phyloP scores from a whole-genome alignment of 371 early-diverging fungal genomes.

The Syncephalastrum racemosum region DNA sequence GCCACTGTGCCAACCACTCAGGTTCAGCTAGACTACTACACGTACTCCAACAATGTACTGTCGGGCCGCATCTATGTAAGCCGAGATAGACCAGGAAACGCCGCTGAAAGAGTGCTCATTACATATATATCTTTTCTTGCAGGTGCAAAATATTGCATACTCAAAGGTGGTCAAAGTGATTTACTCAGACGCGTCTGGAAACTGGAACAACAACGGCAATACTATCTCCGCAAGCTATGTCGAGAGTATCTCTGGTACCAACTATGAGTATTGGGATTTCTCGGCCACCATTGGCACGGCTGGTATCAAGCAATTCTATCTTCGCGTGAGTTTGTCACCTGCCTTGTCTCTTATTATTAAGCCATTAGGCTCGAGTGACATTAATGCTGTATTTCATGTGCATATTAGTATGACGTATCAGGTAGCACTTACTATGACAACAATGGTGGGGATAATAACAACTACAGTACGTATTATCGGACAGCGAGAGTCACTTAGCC shows the following conservation, averaged over 20 bases:
- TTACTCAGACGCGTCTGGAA: constrained; percentile 26
- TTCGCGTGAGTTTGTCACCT: constrained; percentile 18
- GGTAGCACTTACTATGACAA: constrained; percentile 43
- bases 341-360: not conserved
- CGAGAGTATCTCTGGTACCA: constrained; percentile 23
- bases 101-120: too few species aligned
- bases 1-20: constrained; percentile 14
- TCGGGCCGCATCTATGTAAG: constrained; percentile 36
- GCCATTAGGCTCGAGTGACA: not conserved
- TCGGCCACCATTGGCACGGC: constrained; percentile 21
- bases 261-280: constrained; percentile 44
- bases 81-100: too few species aligned
- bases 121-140: not conserved
- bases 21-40: constrained; percentile 25
- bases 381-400: not conserved
- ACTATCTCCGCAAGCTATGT: constrained; percentile 22
- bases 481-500: not conserved
- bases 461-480: constrained; percentile 14
- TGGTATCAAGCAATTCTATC: constrained; percentile 41
- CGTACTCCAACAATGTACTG: constrained; percentile 17
- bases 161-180: constrained; percentile 32
- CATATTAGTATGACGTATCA: constrained; percentile 29
- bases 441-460: constrained; percentile 17
- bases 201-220: constrained; percentile 28
- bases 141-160: constrained; percentile 43